Conservation (phyloP, 768 basidiomycete genomes). For the Arthromyces matolae region DNA sequence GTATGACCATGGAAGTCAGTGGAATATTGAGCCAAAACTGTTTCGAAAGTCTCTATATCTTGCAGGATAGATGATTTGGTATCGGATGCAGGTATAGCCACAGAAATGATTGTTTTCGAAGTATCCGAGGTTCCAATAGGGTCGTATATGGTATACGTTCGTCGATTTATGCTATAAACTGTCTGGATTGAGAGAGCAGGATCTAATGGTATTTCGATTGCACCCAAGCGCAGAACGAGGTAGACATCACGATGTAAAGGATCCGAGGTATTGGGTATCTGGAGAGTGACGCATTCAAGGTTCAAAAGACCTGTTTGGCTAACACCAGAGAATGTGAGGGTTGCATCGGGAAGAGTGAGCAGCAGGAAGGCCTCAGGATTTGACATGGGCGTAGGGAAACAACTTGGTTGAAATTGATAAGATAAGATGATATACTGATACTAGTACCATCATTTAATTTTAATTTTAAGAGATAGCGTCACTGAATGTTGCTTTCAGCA, state of each 20-base stretch:
- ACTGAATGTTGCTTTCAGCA: too few species aligned
- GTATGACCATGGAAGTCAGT: constrained; percentile 30
- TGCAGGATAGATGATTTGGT: constrained; percentile 39
- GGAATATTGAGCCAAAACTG: constrained; percentile 63
- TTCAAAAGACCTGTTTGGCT: constrained; percentile 43
- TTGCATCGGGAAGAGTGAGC: constrained; percentile 47
- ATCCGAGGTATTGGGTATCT: constrained; percentile 28
- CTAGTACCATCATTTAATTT: too few species aligned
- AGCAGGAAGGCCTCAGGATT: constrained; percentile 49
- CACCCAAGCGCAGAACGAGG: constrained; percentile 57
- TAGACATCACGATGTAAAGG: constrained; percentile 53
- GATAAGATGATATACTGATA: constrained; percentile 15
- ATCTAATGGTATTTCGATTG: constrained; percentile 57
- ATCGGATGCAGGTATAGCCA: constrained; percentile 24
- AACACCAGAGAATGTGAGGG: constrained; percentile 30
- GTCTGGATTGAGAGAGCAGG: constrained; percentile 47
- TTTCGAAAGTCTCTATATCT: constrained; percentile 63
- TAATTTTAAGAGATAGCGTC: too few species aligned
- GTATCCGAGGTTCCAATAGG: constrained; percentile 33
- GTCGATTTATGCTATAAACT: constrained; percentile 28
- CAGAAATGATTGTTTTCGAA: constrained; percentile 33
- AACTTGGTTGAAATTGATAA: background rate
- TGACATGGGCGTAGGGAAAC: constrained; percentile 9
- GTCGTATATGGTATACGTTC: constrained; percentile 42
- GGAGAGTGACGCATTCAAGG: constrained; percentile 61